Conservation (phyloP, 306 rosid species). For the Lathyrus sativus region DNA sequence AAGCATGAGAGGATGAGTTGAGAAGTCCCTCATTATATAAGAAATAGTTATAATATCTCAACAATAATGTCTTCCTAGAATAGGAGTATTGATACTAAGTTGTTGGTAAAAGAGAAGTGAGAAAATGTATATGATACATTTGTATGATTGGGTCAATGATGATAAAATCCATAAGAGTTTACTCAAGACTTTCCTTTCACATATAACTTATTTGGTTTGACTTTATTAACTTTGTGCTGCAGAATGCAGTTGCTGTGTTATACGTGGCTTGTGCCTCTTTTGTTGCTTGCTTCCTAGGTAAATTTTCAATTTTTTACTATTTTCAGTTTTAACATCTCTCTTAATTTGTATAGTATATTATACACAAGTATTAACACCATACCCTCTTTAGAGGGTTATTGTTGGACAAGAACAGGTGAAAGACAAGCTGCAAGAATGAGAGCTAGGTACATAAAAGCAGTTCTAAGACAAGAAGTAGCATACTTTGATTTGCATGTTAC, state of each 20-base stretch:
- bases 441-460: constrained; percentile 75
- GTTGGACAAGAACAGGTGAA: constrained; percentile 96
- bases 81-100: too few species aligned
- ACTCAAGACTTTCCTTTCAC: neutral
- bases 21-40: too few species aligned
- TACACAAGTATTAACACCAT: neutral
- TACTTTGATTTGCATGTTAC: constrained; percentile 90
- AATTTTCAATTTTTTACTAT: constrained; percentile 27
- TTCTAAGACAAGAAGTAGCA: constrained; percentile 86
- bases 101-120: too few species aligned
- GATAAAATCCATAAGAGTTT: neutral
- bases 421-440: constrained; percentile 92
- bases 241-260: constrained; percentile 74
- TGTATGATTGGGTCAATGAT: neutral
- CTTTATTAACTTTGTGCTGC: constrained; percentile 42
- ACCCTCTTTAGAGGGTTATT: constrained; percentile 67
- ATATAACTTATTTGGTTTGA: constrained; percentile 16
- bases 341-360: neutral
- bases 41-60: too few species aligned
- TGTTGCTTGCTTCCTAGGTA: constrained; percentile 77
- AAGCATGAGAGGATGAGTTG: too few species aligned
- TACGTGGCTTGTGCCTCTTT: constrained; percentile 72
- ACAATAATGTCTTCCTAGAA: too few species aligned
- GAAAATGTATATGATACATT: too few species aligned
- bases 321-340: neutral